Evolutionary conservation across 2,329 filamentous ascomycete species (phyloP), one percentile per base, ranked within the genome.

Genomic region (Pezizomycotina sp.): DNA sequence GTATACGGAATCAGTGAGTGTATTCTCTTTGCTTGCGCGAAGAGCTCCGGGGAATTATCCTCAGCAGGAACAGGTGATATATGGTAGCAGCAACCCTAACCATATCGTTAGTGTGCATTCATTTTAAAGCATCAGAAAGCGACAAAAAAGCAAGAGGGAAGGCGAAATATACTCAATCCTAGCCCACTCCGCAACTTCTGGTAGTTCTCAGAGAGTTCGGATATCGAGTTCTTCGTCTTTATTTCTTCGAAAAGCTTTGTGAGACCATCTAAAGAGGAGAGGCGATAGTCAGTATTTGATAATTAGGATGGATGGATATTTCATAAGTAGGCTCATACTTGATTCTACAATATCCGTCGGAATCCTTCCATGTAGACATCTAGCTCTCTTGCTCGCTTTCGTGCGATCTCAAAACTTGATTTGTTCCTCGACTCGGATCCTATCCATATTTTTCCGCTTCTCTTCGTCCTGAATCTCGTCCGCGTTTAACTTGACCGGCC

Each of bases 311-410:
- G 5, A 31, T 20, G n/a, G 8, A 19, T 6, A 16, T 23, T 15
- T 6, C 20, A 19, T 24, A 34, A 8, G 12, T 14, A 8, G 23
- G 6, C 43, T 61, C 74, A 58, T 58, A 81, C 74, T 92, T 60
- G 62, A 64, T 55, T 77, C 73, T 15, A 77, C 71, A 47, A 77
- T 74, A 42, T 74, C 70, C 45, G 60, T 29, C 73, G 62, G 55
- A 77, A 77, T 42, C 69, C 68, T 59, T 98, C 89, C 89, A 98
- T 98, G 55, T 95, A 93, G 15, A 92, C 80, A 57, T 98, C 89
- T 32, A 98, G 65, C 53, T 95, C 89, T 4, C 80, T 77, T 2
- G 89, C 89, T 47, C 89, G 73, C 56, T 83, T 75, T 47, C 83
- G 68, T 6, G 89, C 89, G 53, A 98, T 84, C 55, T 98, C 86